These are phyloP conservation scores for Sphaerobolus stellatus DNA, from an alignment of 1,284 basidiomycete genomes.

Conservation along the genomic window DNA sequence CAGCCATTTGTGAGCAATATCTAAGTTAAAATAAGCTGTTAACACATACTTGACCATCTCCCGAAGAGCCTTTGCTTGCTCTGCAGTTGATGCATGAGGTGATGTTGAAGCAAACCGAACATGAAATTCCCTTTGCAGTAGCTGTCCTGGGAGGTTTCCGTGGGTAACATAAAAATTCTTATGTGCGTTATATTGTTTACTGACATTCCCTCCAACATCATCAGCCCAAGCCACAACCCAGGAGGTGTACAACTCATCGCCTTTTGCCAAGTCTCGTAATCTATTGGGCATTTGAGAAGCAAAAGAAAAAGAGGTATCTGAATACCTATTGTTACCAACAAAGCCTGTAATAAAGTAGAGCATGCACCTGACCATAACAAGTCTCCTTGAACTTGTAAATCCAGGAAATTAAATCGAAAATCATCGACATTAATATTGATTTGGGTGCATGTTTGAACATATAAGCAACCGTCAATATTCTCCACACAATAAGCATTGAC, in stretches of 20 bases:
- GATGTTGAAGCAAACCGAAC: conserved; percentile 29
- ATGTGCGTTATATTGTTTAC: conserved; percentile 34
- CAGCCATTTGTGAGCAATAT: too few species aligned
- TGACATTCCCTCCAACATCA: conserved; percentile 32
- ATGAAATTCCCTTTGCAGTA: conserved; percentile 28
- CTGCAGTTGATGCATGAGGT: conserved; percentile 30
- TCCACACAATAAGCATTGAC: too few species aligned
- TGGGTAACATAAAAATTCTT: conserved; percentile 29
- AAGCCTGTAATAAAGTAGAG: too few species aligned
- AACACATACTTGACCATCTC: conserved; percentile 27
- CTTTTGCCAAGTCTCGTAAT: conserved; percentile 17
- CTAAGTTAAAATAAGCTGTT: not conserved
- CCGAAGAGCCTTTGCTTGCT: conserved; percentile 26
- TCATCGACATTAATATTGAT: too few species aligned
- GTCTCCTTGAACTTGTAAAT: too few species aligned
- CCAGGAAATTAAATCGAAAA: too few species aligned
- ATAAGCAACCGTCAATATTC: too few species aligned
- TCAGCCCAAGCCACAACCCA: conserved; percentile 32
- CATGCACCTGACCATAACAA: too few species aligned
- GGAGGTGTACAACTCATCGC: conserved; percentile 21
- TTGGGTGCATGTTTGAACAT: too few species aligned
- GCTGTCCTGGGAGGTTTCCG: conserved; percentile 21
- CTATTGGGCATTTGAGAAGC: too few species aligned
- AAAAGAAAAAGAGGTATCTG: too few species aligned
- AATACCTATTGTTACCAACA: too few species aligned